Evolutionary conservation across 179 eudicot genomes (phyloP).

Genomic region (Spergularia azorica): DNA sequence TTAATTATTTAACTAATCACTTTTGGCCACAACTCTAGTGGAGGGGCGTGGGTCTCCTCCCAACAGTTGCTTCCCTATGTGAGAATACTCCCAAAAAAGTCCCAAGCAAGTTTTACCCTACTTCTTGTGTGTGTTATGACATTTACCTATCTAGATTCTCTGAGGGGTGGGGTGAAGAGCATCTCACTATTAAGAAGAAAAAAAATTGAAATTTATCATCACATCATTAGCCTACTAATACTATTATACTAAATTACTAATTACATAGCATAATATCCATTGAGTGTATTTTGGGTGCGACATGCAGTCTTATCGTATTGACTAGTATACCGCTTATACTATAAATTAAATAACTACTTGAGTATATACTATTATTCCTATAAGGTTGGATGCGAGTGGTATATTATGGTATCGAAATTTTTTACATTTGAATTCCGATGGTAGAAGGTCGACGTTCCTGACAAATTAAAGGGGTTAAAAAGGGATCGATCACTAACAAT

Average conservation of each 20-base stretch:
- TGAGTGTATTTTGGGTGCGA: too few species aligned
- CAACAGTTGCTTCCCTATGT: slow-evolving; percentile 37
- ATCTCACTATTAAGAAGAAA: not conserved
- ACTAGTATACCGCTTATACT: too few species aligned
- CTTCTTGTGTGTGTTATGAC: slow-evolving; percentile 16
- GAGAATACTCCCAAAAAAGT: not conserved
- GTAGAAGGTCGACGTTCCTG: too few species aligned
- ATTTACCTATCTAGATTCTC: slow-evolving; percentile 34
- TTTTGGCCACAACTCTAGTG: slow-evolving; percentile 41
- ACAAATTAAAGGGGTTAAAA: too few species aligned
- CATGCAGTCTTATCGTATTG: too few species aligned
- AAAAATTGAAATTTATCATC: slow-evolving; percentile 3
- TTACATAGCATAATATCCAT: not conserved
- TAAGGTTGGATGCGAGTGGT: too few species aligned
- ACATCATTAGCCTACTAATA: not conserved
- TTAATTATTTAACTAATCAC: slow-evolving; percentile 22
- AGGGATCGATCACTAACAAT: too few species aligned
- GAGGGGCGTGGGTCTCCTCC: slow-evolving; percentile 39
- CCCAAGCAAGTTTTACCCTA: slow-evolving; percentile 15
- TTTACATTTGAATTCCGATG: too few species aligned
- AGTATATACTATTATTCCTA: too few species aligned
- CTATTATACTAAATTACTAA: too few species aligned
- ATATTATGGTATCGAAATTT: too few species aligned
- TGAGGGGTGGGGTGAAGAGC: not conserved
- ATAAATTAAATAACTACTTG: too few species aligned